A percentile compares a stretch with the other conserved stretches of the same genome.
Conservation (phyloP, 1,139 yeast species). For the Yamadazyma sp. region DNA sequence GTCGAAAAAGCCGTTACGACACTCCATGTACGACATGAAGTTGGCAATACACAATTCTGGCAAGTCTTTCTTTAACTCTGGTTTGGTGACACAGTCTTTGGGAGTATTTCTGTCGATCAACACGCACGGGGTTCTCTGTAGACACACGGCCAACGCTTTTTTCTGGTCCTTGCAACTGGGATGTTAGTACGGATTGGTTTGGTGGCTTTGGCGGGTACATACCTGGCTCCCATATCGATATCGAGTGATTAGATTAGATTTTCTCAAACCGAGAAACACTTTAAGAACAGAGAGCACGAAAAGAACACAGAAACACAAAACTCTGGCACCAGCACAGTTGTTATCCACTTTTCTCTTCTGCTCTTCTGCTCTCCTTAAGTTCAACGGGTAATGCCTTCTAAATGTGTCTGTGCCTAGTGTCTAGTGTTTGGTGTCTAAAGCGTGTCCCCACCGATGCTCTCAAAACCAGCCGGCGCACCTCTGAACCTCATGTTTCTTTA, state of each 20-base stretch:
- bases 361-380: too few species aligned
- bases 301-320: too few species aligned
- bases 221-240: slow-evolving; percentile 20
- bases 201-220: slow-evolving; percentile 7
- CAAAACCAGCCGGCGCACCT: not conserved
- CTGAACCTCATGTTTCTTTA: slow-evolving; percentile 47
- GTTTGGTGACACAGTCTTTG: slow-evolving; percentile 79
- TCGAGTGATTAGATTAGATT: slow-evolving; percentile 1
- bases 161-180: slow-evolving; percentile 88
- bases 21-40: slow-evolving; percentile 82
- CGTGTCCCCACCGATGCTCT: slow-evolving; percentile 1
- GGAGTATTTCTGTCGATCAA: slow-evolving; percentile 88
- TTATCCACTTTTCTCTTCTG: too few species aligned
- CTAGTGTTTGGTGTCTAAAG: too few species aligned
- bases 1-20: slow-evolving; percentile 81
- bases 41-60: slow-evolving; percentile 90
- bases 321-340: too few species aligned
- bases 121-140: slow-evolving; percentile 96
- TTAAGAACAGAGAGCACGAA: not conserved
- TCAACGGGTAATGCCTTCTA: too few species aligned
- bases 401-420: too few species aligned
- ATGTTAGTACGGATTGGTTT: slow-evolving; percentile 13
- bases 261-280: too few species aligned
- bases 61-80: slow-evolving; percentile 68
- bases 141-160: slow-evolving; percentile 89